Conservation (phyloP, 345 rosid genomes). For the Sonneratia caseolaris region DNA sequence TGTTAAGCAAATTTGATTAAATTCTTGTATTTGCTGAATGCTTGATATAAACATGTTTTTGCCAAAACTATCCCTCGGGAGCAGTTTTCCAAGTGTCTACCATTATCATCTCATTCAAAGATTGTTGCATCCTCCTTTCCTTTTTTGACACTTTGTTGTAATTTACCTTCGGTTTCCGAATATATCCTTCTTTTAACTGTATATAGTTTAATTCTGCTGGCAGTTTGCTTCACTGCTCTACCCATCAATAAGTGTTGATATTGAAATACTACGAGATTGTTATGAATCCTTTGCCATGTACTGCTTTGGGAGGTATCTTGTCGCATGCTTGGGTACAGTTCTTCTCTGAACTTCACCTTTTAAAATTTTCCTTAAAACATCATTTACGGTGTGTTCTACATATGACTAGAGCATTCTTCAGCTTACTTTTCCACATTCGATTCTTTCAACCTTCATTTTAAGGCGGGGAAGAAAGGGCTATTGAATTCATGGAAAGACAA, state of each 20-base stretch:
- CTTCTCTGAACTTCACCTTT: constrained; percentile 7
- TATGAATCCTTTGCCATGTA: constrained; percentile 99
- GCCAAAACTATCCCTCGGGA: neutral
- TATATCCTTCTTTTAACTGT: neutral
- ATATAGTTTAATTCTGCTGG: constrained; percentile 9
- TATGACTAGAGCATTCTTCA: neutral
- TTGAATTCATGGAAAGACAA: constrained; percentile 85
- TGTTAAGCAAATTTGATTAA: neutral
- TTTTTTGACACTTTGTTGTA: neutral
- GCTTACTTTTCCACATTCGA: neutral
- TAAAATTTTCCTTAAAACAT: neutral
- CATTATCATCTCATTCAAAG: neutral
- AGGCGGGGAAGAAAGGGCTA: constrained; percentile 93
- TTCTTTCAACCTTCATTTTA: constrained; percentile 7
- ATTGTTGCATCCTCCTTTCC: neutral
- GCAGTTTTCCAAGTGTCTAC: neutral
- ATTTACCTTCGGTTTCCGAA: constrained; percentile 4
- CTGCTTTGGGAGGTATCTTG: constrained; percentile 98
- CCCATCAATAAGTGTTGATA: constrained; percentile 84
- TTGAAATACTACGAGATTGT: constrained; percentile 88
- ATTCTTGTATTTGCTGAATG: neutral
- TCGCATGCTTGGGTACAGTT: constrained; percentile 88
- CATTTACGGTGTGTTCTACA: neutral
- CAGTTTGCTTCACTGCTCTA: constrained; percentile 87
- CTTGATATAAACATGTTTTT: neutral